Evolutionary conservation across 2,329 filamentous ascomycete species (phyloP), one percentile per base, ranked within the genome.

Genomic region (Pestalotiopsis sp.): DNA sequence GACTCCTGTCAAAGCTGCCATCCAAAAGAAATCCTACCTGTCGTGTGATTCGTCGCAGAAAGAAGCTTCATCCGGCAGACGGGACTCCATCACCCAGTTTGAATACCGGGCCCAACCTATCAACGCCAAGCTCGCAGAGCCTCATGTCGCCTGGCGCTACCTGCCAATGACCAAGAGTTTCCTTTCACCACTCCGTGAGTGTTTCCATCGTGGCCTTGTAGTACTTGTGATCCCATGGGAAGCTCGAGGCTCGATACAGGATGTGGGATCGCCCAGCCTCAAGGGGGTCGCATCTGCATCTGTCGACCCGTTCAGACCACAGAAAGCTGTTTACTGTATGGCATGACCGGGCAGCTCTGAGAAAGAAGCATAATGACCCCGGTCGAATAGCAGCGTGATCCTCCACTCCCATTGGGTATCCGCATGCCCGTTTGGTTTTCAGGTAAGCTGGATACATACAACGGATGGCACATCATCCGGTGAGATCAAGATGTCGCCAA

Each of bases 391-490:
- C 17, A 59, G 20, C 9, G 14, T 59, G 27, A n/a, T 59, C 57
- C 57, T 52, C 45, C 6, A 36, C 31, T 60, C 36, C 62, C 23
- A 14, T 65, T 7, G 41, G 9, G 38, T 27, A 27, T 41, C 65
- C 20, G 25, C 40, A 9, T 4, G 23, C 31, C 31, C 36, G 36
- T 31, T 27, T n/a, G n/a, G 56, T 14, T 36, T 36, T 36, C 41
- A 66, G 40, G 31, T 36, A 49, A 66, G 25, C 25, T 66, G 27
- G 20, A 57, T 36, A 66, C 31, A 5, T 27, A 23, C 31, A 56
- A 27, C 66, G 66, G 66, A 67, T 62, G 59, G 59, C 66, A 63
- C 56, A 67, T 62, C 66, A 67, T 67, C 66, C 66, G 66, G 66
- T 63, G 59, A 31, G 58, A 63, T 61, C 59, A 60, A 59, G 52